Evolutionary conservation across 306 rosid genomes (phyloP).

Genomic region (Cicer chorassanicum): DNA sequence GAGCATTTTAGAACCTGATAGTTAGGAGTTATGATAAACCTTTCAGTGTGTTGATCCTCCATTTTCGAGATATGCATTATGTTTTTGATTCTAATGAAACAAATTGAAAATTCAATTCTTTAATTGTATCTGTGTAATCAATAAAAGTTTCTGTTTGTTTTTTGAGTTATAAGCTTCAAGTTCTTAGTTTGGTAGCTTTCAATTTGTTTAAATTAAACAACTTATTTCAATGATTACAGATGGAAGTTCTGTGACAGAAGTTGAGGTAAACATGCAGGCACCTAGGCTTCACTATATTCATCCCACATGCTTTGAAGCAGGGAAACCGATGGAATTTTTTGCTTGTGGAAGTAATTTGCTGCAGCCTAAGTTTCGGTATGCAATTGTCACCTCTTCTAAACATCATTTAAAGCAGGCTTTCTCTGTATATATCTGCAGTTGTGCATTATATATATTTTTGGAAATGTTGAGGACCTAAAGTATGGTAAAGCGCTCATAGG

Average conservation of each 20-base stretch:
- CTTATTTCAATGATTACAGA: constrained; percentile 58
- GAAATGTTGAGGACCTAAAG: background rate
- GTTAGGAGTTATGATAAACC: constrained; percentile 8
- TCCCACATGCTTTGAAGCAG: constrained; percentile 93
- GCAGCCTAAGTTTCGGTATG: constrained; percentile 87
- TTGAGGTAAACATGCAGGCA: constrained; percentile 60
- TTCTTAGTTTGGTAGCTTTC: constrained; percentile 28
- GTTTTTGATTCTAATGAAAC: constrained; percentile 15
- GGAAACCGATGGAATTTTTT: constrained; percentile 90
- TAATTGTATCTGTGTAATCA: background rate
- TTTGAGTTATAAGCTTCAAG: constrained; percentile 15
- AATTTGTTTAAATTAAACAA: constrained; percentile 34
- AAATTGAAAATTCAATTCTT: constrained; percentile 18
- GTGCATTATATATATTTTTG: constrained; percentile 22
- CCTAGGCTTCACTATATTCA: constrained; percentile 93
- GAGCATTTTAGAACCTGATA: constrained; percentile 15
- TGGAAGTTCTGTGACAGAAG: constrained; percentile 61
- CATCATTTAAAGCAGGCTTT: constrained; percentile 25
- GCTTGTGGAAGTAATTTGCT: constrained; percentile 92
- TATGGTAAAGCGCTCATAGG: constrained; percentile 4
- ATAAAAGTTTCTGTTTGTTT: background rate
- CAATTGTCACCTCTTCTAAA: constrained; percentile 30
- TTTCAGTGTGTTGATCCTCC: constrained; percentile 9
- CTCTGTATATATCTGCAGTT: constrained; percentile 5
- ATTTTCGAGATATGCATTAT: constrained; percentile 24